Percentiles rank a stretch among this genome's conserved stretches.
These are phyloP conservation scores for Psilocybe tampanensis DNA, from an alignment of 768 basidiomycete species.

Conservation along the genomic window DNA sequence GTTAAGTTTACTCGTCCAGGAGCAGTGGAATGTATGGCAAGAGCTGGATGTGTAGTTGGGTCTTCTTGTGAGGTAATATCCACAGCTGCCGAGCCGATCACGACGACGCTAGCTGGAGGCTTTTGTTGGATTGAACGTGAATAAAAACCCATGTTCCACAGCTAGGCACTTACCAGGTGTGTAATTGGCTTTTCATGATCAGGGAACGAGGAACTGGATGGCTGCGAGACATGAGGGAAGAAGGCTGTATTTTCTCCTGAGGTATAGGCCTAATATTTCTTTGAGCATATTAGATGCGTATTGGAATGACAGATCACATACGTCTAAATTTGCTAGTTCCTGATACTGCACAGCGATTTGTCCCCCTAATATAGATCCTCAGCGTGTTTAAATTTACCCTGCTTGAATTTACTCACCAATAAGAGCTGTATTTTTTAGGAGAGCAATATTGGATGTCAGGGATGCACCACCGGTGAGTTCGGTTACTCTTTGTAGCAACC, in stretches of 20 bases:
- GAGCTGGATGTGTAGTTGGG: slow-evolving; percentile 34
- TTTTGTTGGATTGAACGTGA: slow-evolving; percentile 11
- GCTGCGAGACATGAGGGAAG: neutral
- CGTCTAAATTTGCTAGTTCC: slow-evolving; percentile 41
- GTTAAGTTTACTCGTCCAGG: slow-evolving; percentile 77
- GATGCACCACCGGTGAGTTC: slow-evolving; percentile 81
- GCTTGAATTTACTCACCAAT: slow-evolving; percentile 58
- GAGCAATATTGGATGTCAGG: slow-evolving; percentile 76
- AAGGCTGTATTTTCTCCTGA: neutral
- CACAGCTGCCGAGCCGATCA: slow-evolving; percentile 87
- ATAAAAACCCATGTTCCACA: neutral
- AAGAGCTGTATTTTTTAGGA: slow-evolving; percentile 86
- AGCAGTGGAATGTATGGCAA: slow-evolving; percentile 63
- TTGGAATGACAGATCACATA: slow-evolving; percentile 23
- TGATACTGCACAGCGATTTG: slow-evolving; percentile 80
- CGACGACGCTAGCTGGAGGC: slow-evolving; percentile 53
- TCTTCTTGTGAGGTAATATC: slow-evolving; percentile 74
- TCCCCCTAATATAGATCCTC: slow-evolving; percentile 43
- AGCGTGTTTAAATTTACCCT: neutral
- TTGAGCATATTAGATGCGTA: too few species aligned
- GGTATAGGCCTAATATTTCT: neutral
- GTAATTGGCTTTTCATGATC: neutral
- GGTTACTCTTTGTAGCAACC: slow-evolving; percentile 82
- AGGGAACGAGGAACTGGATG: neutral
- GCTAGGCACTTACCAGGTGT: slow-evolving; percentile 1